These are phyloP conservation scores for Candida sakaeoensis DNA, from an alignment of 805 yeast genomes.

Conservation along the genomic window DNA sequence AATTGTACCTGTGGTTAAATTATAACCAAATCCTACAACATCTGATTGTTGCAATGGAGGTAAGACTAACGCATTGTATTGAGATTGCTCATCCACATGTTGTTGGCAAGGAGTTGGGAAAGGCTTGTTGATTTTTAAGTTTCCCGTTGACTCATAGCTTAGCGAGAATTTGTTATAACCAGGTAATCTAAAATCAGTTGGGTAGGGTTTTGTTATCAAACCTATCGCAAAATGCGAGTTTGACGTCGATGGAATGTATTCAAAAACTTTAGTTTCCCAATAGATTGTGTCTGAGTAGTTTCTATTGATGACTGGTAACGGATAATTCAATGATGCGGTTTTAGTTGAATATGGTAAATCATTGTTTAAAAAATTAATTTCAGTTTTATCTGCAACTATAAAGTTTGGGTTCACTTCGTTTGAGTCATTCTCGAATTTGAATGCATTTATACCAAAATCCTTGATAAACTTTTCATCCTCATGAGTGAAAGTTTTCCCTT, in stretches of 20 bases:
- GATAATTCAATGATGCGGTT: constrained; percentile 36
- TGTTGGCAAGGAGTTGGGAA: constrained; percentile 47
- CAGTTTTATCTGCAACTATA: constrained; percentile 39
- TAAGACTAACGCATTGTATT: constrained; percentile 42
- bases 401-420: constrained; percentile 29
- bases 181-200: constrained; percentile 63
- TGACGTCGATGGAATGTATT: constrained; percentile 21
- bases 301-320: constrained; percentile 36
- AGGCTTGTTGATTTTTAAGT: constrained; percentile 63
- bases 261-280: constrained; percentile 52
- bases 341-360: constrained; percentile 38
- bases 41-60: constrained; percentile 53
- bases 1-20: constrained; percentile 44
- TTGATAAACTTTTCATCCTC: constrained; percentile 28
- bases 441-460: constrained; percentile 38
- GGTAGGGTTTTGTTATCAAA: constrained; percentile 68
- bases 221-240: constrained; percentile 63
- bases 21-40: constrained; percentile 54
- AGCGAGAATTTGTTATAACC: constrained; percentile 69
- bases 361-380: constrained; percentile 32
- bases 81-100: constrained; percentile 37
- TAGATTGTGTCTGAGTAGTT: constrained; percentile 45
- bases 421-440: constrained; percentile 36
- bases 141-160: constrained; percentile 72
- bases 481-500: constrained; percentile 30